Base-by-base conservation (phyloP, 371 early-diverging fungal genomes). In the Mortierella sp. region DNA sequence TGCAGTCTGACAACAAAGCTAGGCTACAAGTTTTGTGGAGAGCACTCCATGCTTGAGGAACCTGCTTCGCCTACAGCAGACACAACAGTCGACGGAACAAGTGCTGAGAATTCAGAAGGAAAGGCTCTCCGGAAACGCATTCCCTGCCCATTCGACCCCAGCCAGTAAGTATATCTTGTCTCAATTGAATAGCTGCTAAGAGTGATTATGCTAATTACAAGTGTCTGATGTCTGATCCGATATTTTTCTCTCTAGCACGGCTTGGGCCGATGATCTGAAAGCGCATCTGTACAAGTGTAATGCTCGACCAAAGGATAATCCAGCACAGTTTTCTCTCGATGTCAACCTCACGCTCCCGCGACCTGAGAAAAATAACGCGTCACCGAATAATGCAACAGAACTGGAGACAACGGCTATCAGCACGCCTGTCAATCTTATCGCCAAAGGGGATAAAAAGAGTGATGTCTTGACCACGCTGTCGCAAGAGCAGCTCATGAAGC, bases 91-190 rank as follows among this genome's bases (percentile, higher is more conserved):
- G 44, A 28, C 9, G 53, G 37, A n/a, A 37, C 27, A 19, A 26
- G 17, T 69, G 78, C 24, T 7, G 55, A 42, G n/a, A 44, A 14
- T 27, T 9, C 50, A 21, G 58, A 56, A 14, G 76, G 59, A 24
- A 41, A 50, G 26, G 34, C 43, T 19, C 27, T 51, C 46, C 50
- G 66, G 42, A 72, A 75, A 27, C 85, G 95, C 19, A 82, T 95
- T 11, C 92, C 92, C 9, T 95, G 95, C 58, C 94, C 95, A 8
- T 92, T 87, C 54, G 94, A 94, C 67, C 86, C 85, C 26, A 88
- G 88, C 47, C 95, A 95, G 87, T 89, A 82, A 81, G 84, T 61
- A 27, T 32, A 21, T 21, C 6, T 50, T 2, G 24, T n/a, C n/a
- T n/a, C n/a, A n/a, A n/a, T n/a, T n/a, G n/a, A n/a, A n/a, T n/a